Base-by-base conservation (phyloP, 345 rosid species). In the Balakata baccata region DNA sequence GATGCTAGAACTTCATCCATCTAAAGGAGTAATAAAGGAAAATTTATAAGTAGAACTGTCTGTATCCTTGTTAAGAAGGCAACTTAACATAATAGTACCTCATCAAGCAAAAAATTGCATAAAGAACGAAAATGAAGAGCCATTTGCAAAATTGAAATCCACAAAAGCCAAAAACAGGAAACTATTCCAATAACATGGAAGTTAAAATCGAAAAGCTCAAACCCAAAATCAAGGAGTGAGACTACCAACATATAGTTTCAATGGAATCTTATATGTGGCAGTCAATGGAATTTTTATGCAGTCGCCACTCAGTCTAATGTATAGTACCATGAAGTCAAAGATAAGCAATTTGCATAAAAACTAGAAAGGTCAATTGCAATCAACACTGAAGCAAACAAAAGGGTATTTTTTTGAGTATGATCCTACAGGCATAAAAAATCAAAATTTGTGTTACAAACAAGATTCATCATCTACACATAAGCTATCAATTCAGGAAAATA, bases 1-100 rank as follows among this genome's bases (percentile, higher is more conserved):
- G 92, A 85, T 0, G 97, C 83, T 20, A 93, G 79, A 54, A 92
- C 97, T 68, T 94, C 98, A 77, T 94, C 98, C 98, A 94, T 94
- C 97, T 92, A 81, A 62, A 23, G 5, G 34, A 38, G 43, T 23
- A 13, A 64, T 1, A 10, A 41, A 39, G 39, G 41, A 16, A 7
- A 63, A 11, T 18, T n/a, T n/a, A 1, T 6, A 0, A 4, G 13
- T 39, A 8, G 46, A 46, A 9, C 3, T 43, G 20, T 5, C 5
- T 4, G 3, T 14, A 20, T 60, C 11, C n/a, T 17, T 22, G 13
- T 54, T 38, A 37, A 53, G 22, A 50, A 39, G 17, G 8, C 61
- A 50, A 51, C n/a, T 51, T n/a, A 18, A 5, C 23, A 6, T 5
- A 53, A 52, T 16, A 14, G 20, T 52, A 17, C 7, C 46, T 52